Evolutionary conservation across 2,329 filamentous ascomycete genomes (phyloP).

Genomic region (Juglanconis sp.): DNA sequence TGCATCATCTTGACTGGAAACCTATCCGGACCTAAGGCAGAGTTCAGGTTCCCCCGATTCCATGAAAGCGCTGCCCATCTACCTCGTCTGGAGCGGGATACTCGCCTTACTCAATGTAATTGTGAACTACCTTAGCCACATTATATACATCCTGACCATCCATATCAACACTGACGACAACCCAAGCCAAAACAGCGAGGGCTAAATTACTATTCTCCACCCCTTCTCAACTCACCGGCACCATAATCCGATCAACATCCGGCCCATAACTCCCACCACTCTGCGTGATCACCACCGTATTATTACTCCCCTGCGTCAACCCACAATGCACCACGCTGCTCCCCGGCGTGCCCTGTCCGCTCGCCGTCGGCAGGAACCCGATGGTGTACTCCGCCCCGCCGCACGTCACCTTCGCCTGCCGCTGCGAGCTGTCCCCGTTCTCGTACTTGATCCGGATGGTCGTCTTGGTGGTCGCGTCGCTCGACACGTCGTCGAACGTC

Average conservation of each 20-base stretch:
- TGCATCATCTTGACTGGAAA: too few species aligned
- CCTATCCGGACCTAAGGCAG: too few species aligned
- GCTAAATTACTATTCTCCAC: background rate
- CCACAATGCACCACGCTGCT: conserved; percentile 47
- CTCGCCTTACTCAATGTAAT: too few species aligned
- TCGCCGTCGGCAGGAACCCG: conserved; percentile 51
- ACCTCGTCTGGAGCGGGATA: too few species aligned
- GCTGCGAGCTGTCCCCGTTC: conserved; percentile 52
- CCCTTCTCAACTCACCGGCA: conserved; percentile 33
- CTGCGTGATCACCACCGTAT: conserved; percentile 46
- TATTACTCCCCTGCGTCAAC: conserved; percentile 42
- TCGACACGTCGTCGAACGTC: conserved; percentile 44
- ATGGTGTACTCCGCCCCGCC: conserved; percentile 47
- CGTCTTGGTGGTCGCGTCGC: conserved; percentile 38
- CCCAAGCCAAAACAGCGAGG: too few species aligned
- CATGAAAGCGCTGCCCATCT: too few species aligned
- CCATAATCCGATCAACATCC: conserved; percentile 53
- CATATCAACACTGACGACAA: too few species aligned
- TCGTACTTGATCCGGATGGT: conserved; percentile 55
- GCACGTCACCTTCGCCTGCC: conserved; percentile 53
- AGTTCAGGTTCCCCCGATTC: too few species aligned
- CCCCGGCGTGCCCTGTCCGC: conserved; percentile 33
- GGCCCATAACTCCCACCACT: conserved; percentile 41
- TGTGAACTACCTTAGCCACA: too few species aligned
- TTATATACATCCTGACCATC: too few species aligned